A percentile compares a stretch with the other conserved stretches of the same genome.
Conservation (phyloP, 805 yeast genomes). For the Pichia heedii region DNA sequence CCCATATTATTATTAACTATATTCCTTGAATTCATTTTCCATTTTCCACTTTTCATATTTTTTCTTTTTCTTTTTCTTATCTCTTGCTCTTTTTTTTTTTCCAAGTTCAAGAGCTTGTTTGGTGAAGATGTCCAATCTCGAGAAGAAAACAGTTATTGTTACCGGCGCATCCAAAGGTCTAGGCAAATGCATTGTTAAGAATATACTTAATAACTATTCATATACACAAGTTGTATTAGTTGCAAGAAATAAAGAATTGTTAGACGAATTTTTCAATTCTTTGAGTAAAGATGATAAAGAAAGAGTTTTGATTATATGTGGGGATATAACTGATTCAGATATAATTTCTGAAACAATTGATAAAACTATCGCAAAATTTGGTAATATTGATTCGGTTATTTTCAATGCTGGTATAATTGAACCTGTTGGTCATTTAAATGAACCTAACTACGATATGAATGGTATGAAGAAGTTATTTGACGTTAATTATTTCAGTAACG, state of each 20-base stretch:
- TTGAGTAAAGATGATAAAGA: conserved; percentile 39
- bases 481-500: conserved; percentile 69
- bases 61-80: too few species aligned
- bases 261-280: conserved; percentile 25
- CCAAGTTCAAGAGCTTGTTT: background rate
- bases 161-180: conserved; percentile 74
- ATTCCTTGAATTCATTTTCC: too few species aligned
- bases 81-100: too few species aligned
- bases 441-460: conserved; percentile 36
- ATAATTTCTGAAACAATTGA: conserved; percentile 33
- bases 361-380: conserved; percentile 40
- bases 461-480: conserved; percentile 63
- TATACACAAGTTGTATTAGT: conserved; percentile 48
- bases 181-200: conserved; percentile 65
- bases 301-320: conserved; percentile 43
- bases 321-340: conserved; percentile 47
- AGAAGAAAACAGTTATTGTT: conserved; percentile 28
- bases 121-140: background rate
- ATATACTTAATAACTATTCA: conserved; percentile 31
- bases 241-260: conserved; percentile 51
- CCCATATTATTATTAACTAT: too few species aligned
- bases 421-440: conserved; percentile 54
- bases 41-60: too few species aligned
- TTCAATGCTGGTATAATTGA: conserved; percentile 80
- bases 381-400: conserved; percentile 52